phyloP scores from a whole-genome alignment of 768 basidiomycete species.

The Hygrocybe punicea region DNA sequence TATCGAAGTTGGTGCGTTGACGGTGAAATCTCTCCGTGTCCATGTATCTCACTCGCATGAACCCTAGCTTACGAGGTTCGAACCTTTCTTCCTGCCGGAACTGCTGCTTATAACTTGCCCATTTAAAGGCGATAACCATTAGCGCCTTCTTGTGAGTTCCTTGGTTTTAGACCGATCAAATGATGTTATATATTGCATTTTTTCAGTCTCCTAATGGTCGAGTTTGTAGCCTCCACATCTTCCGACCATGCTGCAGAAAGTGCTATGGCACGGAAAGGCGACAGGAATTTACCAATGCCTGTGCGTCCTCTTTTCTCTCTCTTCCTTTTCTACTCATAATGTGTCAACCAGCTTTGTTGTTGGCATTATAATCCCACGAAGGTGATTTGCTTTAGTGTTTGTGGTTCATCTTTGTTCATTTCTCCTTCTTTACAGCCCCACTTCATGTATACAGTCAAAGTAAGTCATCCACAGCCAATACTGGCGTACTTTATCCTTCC shows the following conservation, averaged over 20 bases:
- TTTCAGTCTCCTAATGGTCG: slow-evolving; percentile 70
- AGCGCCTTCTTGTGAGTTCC: slow-evolving; percentile 78
- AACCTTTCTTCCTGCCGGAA: slow-evolving; percentile 1
- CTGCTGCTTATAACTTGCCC: neutral
- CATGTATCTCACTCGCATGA: slow-evolving; percentile 6
- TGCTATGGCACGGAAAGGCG: slow-evolving; percentile 78
- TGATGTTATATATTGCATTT: neutral
- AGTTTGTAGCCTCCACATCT: slow-evolving; percentile 75
- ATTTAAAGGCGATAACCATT: slow-evolving; percentile 66
- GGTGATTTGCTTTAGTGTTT: slow-evolving; percentile 29
- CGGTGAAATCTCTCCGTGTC: neutral
- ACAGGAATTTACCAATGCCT: slow-evolving; percentile 66
- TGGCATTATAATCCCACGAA: slow-evolving; percentile 82
- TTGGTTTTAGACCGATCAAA: neutral
- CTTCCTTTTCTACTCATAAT: neutral
- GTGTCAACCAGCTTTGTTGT: slow-evolving; percentile 59
- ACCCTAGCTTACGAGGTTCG: slow-evolving; percentile 64
- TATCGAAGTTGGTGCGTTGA: slow-evolving; percentile 39
- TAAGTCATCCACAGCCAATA: slow-evolving; percentile 22
- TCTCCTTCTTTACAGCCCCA: slow-evolving; percentile 49
- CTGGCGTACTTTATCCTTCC: neutral
- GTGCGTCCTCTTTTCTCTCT: slow-evolving; percentile 24
- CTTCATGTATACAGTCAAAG: slow-evolving; percentile 88
- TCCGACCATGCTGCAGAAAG: slow-evolving; percentile 57
- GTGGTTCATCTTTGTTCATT: neutral